Percentiles rank a stretch among this genome's conserved stretches.
phyloP scores from a whole-genome alignment of 441 rosid genomes.

The Lepidium campestre region DNA sequence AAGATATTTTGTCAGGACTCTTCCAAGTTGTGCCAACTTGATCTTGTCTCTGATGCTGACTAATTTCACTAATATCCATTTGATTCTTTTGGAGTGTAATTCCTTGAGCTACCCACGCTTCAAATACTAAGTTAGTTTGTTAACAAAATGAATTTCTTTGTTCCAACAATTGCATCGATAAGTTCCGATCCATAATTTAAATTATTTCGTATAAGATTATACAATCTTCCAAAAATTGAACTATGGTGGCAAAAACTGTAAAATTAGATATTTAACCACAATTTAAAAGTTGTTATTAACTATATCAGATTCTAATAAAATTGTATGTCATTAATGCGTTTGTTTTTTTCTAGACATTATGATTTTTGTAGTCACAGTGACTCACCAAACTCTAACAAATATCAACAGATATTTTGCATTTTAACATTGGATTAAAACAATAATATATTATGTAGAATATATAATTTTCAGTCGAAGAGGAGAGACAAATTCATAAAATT shows the following conservation, averaged over 20 bases:
- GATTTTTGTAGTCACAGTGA: neutral
- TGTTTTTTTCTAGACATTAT: neutral
- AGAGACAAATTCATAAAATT: conserved; percentile 24
- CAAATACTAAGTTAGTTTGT: neutral
- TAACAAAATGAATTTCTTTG: neutral
- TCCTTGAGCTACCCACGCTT: neutral
- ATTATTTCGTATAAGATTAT: no score
- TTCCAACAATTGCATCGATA: no score
- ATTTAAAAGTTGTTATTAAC: no score
- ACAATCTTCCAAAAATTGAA: no score
- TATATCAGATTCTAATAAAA: neutral
- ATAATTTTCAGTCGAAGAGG: neutral
- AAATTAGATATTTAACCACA: no score
- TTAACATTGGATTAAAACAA: neutral
- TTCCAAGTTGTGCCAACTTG: conserved; percentile 30
- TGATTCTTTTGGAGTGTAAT: conserved; percentile 2
- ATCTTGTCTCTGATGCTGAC: conserved; percentile 11
- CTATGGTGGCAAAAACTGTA: no score
- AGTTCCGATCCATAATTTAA: no score
- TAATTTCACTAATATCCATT: neutral
- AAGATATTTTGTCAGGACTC: conserved; percentile 24
- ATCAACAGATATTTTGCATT: conserved; percentile 1
- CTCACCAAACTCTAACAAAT: neutral
- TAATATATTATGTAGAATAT: neutral
- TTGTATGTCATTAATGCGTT: neutral